These are phyloP conservation scores for Gentiana dahurica DNA, from an alignment of 257 asterid genomes.

Conservation along the genomic window DNA sequence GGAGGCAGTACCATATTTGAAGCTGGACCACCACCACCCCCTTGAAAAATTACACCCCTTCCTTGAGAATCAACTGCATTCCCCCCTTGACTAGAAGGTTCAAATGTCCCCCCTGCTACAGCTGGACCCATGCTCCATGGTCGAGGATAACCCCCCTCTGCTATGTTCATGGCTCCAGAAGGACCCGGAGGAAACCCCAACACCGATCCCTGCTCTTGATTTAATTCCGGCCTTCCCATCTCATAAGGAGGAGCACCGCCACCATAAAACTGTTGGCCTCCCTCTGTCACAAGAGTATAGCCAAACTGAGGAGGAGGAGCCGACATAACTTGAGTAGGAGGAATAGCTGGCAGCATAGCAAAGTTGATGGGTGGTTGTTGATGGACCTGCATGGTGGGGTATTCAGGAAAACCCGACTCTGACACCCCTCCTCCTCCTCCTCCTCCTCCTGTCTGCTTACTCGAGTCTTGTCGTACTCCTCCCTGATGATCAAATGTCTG, in stretches of 20 bases:
- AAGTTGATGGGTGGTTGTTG: constrained; percentile 31
- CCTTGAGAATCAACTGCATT: constrained; percentile 27
- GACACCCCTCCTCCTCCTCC: constrained; percentile 17
- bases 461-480: constrained; percentile 40
- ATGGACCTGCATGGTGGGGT: constrained; percentile 16
- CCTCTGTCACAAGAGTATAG: constrained; percentile 52
- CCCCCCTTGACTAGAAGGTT: constrained; percentile 38
- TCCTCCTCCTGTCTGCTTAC: constrained; percentile 28
- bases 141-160: constrained; percentile 53
- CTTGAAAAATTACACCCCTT: constrained; percentile 17
- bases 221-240: constrained; percentile 47
- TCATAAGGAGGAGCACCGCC: constrained; percentile 33
- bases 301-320: constrained; percentile 75
- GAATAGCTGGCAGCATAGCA: constrained; percentile 38
- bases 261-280: constrained; percentile 52
- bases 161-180: constrained; percentile 43
- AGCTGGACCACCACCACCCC: constrained; percentile 36
- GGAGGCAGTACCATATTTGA: constrained; percentile 26
- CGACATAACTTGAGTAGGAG: constrained; percentile 32
- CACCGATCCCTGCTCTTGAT: constrained; percentile 49
- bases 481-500: constrained; percentile 48
- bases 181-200: constrained; percentile 59
- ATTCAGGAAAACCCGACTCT: constrained; percentile 18
- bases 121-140: constrained; percentile 61
- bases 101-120: constrained; percentile 30